phyloP scores from a whole-genome alignment of 805 yeast genomes.

The Ogataea degrootiae region DNA sequence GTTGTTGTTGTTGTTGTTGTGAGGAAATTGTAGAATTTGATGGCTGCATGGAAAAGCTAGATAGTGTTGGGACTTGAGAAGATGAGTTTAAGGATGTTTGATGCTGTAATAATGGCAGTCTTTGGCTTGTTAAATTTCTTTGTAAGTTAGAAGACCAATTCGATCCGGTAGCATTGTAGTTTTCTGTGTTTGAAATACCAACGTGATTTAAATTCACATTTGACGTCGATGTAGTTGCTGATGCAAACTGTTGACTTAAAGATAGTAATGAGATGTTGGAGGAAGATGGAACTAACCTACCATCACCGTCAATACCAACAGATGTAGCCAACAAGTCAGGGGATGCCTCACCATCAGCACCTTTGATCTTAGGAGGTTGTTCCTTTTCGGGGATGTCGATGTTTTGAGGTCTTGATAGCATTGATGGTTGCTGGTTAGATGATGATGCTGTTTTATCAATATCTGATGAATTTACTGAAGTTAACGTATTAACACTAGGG shows the following conservation, averaged over 20 bases:
- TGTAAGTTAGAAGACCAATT: constrained; percentile 13
- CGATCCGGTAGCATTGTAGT: not conserved
- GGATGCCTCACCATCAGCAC: constrained; percentile 17
- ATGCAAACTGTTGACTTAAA: constrained; percentile 23
- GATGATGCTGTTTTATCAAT: not conserved
- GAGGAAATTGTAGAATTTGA: not conserved
- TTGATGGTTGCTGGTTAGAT: not conserved
- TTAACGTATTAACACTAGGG: constrained; percentile 12
- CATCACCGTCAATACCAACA: constrained; percentile 30
- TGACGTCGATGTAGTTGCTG: constrained; percentile 5
- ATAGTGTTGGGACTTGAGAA: not conserved
- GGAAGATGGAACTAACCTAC: constrained; percentile 31
- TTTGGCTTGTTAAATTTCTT: constrained; percentile 15
- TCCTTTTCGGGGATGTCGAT: constrained; percentile 5
- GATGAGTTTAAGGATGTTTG: constrained; percentile 6
- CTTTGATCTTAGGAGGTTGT: constrained; percentile 2
- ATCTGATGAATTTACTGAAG: not conserved
- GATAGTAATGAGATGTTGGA: constrained; percentile 33
- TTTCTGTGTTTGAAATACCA: constrained; percentile 6
- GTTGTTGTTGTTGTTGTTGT: too few species aligned
- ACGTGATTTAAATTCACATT: not conserved
- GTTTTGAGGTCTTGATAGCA: constrained; percentile 5
- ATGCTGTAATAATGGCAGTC: constrained; percentile 11
- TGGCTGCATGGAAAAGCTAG: not conserved
- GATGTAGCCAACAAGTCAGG: constrained; percentile 33